Percentiles rank a stretch among this genome's conserved stretches.
phyloP scores from a whole-genome alignment of 805 yeast genomes.

The Candida takata region DNA sequence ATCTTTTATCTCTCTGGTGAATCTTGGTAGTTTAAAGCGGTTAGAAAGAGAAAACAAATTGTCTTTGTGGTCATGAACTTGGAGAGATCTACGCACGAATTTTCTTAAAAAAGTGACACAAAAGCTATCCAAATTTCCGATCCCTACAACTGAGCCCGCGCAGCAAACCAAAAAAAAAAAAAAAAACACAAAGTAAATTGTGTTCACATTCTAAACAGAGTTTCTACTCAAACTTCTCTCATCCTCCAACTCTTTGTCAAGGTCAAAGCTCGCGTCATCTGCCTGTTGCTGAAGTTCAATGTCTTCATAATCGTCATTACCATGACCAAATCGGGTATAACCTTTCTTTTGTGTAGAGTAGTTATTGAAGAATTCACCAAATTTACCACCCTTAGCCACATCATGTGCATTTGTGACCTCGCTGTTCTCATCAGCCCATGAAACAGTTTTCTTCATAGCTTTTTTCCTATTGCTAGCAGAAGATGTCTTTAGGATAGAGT shows the following conservation, averaged over 20 bases:
- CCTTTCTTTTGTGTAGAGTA: slow-evolving; percentile 12
- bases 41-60: no score
- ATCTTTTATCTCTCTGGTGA: no score
- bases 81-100: no score
- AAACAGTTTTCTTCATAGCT: slow-evolving; percentile 25
- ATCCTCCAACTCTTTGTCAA: slow-evolving; percentile 15
- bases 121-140: no score
- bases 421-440: slow-evolving; percentile 31
- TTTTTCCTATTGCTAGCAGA: slow-evolving; percentile 8
- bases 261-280: slow-evolving; percentile 15
- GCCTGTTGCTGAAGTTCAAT: slow-evolving; percentile 16
- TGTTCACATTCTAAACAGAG: no score
- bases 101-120: no score
- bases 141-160: no score
- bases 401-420: slow-evolving; percentile 15
- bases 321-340: slow-evolving; percentile 5
- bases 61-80: no score
- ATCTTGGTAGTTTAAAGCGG: no score
- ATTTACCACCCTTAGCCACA: slow-evolving; percentile 3
- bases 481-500: slow-evolving; percentile 16
- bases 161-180: no score
- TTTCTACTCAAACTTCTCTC: no score
- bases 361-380: slow-evolving; percentile 19
- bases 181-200: no score
- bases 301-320: slow-evolving; percentile 10